Evolutionary conservation across 179 eudicot species (phyloP).

Genomic region (Spergularia azorica): DNA sequence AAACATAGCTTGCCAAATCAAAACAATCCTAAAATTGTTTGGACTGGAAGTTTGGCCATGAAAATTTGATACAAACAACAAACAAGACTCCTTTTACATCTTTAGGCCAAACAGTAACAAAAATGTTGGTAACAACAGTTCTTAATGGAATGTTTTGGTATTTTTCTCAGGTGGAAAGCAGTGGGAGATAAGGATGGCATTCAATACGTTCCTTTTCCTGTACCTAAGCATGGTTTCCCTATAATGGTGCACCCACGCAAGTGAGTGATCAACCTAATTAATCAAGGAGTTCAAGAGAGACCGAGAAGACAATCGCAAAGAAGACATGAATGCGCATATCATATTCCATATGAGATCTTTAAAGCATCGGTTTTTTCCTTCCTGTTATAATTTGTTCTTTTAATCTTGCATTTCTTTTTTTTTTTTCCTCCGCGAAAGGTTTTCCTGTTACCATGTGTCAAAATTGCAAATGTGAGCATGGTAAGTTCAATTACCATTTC

Average conservation of each 20-base stretch:
- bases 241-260: slow-evolving; percentile 31
- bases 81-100: neutral
- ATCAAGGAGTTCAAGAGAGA: too few relatives aligned
- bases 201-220: slow-evolving; percentile 77
- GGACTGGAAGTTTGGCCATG: neutral
- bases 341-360: too few relatives aligned
- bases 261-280: neutral
- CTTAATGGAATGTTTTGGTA: neutral
- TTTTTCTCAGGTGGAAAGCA: slow-evolving; percentile 59
- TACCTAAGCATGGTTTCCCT: slow-evolving; percentile 59
- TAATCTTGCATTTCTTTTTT: neutral
- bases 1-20: neutral
- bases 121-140: neutral
- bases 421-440: neutral
- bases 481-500: neutral
- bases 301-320: too few relatives aligned
- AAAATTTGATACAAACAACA: neutral
- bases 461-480: slow-evolving; percentile 19
- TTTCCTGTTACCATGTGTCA: slow-evolving; percentile 22
- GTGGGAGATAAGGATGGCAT: slow-evolving; percentile 63
- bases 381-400: neutral
- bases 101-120: neutral
- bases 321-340: neutral
- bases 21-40: neutral
- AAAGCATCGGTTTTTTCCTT: slow-evolving; percentile 1